Evolutionary conservation across 352 stramenopile species (phyloP).

Genomic region (Globisporangium apiculatum): DNA sequence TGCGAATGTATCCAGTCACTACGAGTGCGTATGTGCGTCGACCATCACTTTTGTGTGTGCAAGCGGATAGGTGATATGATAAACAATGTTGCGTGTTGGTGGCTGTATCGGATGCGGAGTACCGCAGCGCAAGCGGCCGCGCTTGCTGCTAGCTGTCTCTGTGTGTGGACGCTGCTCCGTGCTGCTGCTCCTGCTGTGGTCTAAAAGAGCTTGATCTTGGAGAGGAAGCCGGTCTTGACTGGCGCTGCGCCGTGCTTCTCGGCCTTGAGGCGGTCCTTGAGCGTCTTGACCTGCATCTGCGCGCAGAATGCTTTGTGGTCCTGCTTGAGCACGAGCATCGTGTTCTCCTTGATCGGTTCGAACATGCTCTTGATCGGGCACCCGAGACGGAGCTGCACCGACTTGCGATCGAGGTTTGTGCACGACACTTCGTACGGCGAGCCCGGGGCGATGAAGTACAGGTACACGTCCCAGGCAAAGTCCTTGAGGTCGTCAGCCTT

Average conservation of each 20-base stretch:
- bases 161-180: no score
- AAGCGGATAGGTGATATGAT: no score
- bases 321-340: conserved; percentile 77
- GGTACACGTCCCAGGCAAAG: conserved; percentile 73
- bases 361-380: conserved; percentile 80
- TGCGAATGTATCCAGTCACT: no score
- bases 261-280: conserved; percentile 69
- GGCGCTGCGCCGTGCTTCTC: conserved; percentile 35
- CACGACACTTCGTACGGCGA: conserved; percentile 78
- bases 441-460: conserved; percentile 75
- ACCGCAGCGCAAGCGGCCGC: no score
- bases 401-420: conserved; percentile 77
- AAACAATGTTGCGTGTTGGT: no score
- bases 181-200: no score
- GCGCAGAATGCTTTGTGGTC: conserved; percentile 76
- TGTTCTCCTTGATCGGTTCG: conserved; percentile 82
- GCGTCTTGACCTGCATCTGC: conserved; percentile 59
- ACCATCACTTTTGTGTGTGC: no score
- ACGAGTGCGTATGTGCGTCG: no score
- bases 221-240: conserved; percentile 53
- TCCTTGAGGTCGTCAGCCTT: conserved; percentile 72
- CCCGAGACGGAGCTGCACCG: conserved; percentile 69
- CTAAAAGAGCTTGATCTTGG: conserved; percentile 68
- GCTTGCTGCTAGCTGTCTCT: no score
- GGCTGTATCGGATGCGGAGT: no score